Evolutionary conservation across 2,329 filamentous ascomycete species (phyloP), one percentile per base, ranked within the genome.

Genomic region (Chalara sp.): DNA sequence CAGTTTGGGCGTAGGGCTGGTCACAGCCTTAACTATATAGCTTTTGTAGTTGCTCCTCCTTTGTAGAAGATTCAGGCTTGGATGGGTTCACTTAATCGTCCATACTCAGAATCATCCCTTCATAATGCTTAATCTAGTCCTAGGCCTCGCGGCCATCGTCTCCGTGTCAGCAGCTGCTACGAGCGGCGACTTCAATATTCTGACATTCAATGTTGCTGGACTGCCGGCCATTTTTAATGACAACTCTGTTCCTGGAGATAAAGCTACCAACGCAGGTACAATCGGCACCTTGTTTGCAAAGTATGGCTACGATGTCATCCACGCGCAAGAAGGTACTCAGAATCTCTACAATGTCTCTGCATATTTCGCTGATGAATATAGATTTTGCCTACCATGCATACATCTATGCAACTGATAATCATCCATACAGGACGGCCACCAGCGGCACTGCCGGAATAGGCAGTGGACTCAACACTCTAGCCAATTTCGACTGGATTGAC

Each of bases 331-430:
- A 70, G 75, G 46, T 46, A 4, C 32, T 1, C 35, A 21, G 7
- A 5, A 33, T 21, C 12, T 21, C 21, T 21, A 44, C 10, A 33
- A 35, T 10, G 6, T 30, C 10, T 21, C 8, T 10, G 21, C 28
- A 39, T n/a, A 46, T 29, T 1, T 2, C 21, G 21, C 21, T 21
- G 21, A 21, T 21, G 21, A 21, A 21, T 21, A 21, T 21, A 21
- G 21, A 86, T 63, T 86, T 86, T 71, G 84, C 84, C 67, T 86
- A 80, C 65, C 81, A 87, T 58, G 76, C 79, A 6, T 72, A 74
- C 51, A 74, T 87, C 21, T 21, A 86, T 65, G 70, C 69, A 7
- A 78, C 76, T 11, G 79, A 83, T 63, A 73, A 71, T 42, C 80
- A 84, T 59, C 70, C 78, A 4, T 75, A 77, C 65, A 74, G 83